These are phyloP conservation scores for Ogataea methylovora DNA, from an alignment of 805 yeast genomes.

Conservation along the genomic window DNA sequence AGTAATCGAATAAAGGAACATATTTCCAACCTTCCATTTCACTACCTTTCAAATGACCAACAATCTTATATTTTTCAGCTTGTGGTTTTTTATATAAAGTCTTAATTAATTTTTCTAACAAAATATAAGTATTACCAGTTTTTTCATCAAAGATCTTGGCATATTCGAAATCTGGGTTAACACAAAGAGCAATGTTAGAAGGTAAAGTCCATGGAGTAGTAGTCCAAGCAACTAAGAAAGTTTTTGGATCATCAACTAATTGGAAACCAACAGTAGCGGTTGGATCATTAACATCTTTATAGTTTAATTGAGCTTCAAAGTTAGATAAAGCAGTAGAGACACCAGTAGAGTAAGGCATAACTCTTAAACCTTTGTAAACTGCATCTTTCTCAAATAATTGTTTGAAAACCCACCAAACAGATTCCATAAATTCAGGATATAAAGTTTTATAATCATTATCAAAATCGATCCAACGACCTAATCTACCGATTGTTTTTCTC, in stretches of 20 bases:
- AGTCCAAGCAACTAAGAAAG: conserved; percentile 93
- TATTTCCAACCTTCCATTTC: conserved; percentile 76
- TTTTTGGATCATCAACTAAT: conserved; percentile 59
- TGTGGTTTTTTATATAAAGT: conserved; percentile 92
- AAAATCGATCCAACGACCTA: conserved; percentile 99
- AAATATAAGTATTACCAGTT: conserved; percentile 69
- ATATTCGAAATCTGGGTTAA: conserved; percentile 85
- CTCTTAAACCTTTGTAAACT: conserved; percentile 92
- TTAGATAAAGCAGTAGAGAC: conserved; percentile 94
- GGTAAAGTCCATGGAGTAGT: conserved; percentile 99
- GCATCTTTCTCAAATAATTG: conserved; percentile 76
- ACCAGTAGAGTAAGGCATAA: conserved; percentile 98
- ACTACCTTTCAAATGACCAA: conserved; percentile 73
- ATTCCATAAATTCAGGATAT: conserved; percentile 95
- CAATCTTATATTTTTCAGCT: conserved; percentile 76
- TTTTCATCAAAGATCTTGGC: conserved; percentile 89
- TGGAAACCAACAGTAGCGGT: conserved; percentile 92
- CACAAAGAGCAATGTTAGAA: conserved; percentile 86
- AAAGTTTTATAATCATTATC: conserved; percentile 97
- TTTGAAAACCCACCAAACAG: conserved; percentile 98
- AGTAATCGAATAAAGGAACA: conserved; percentile 78
- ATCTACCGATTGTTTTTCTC: conserved; percentile 86
- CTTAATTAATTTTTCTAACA: conserved; percentile 76
- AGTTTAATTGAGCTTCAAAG: conserved; percentile 97
- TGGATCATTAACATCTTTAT: conserved; percentile 95